Evolutionary conservation across 2,329 filamentous ascomycete species (phyloP).

Genomic region (Zymoseptoria crescenta): DNA sequence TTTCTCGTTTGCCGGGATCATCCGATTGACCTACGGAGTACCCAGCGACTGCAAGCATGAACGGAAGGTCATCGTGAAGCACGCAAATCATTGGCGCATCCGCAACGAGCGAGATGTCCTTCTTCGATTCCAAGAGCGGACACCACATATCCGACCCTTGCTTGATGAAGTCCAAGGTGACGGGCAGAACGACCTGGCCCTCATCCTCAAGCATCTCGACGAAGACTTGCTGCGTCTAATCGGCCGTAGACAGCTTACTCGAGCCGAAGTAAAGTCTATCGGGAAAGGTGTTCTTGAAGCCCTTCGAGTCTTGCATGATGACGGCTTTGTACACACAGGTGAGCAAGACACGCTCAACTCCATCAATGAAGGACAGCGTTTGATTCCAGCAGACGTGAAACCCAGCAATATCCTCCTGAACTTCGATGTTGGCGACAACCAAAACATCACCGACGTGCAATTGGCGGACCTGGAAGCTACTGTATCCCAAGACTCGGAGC

Average conservation of each 20-base stretch:
- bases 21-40: not conserved
- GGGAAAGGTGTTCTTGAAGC: conserved; percentile 17
- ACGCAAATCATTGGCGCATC: not conserved
- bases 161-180: conserved; percentile 3
- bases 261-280: conserved; percentile 12
- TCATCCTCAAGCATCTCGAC: conserved; percentile 6
- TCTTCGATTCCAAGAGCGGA: conserved; percentile 1
- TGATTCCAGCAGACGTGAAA: conserved; percentile 23
- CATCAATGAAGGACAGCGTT: not conserved
- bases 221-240: not conserved
- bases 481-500: conserved; percentile 9
- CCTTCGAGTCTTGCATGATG: conserved; percentile 19
- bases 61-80: conserved; percentile 7
- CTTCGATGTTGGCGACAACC: conserved; percentile 14
- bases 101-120: conserved; percentile 4
- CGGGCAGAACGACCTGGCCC: not conserved
- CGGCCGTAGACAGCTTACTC: not conserved
- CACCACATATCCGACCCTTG: conserved; percentile 6
- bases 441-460: conserved; percentile 27
- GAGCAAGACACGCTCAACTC: not conserved
- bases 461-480: conserved; percentile 15
- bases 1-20: no score
- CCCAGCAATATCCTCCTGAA: conserved; percentile 33
- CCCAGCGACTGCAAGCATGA: not conserved
- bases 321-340: conserved; percentile 25